Percentiles rank a stretch among this genome's conserved stretches.
These are phyloP conservation scores for Cucumis cinereus DNA, from an alignment of 306 rosid species.

Conservation along the genomic window DNA sequence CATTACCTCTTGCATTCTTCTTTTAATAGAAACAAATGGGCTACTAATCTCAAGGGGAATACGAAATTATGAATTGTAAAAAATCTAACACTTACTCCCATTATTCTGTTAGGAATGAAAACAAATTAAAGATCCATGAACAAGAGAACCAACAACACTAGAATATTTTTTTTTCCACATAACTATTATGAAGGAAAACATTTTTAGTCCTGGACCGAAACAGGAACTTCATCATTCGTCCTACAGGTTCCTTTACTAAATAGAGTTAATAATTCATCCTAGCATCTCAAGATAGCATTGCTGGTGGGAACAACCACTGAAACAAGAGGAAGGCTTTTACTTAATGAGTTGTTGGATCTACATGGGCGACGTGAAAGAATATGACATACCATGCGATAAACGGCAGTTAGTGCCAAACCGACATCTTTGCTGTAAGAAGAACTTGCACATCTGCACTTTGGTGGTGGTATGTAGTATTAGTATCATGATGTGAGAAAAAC, in stretches of 20 bases:
- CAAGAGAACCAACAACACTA: background rate
- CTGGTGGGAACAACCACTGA: slow-evolving; percentile 3
- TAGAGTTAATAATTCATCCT: background rate
- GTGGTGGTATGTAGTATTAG: slow-evolving; percentile 42
- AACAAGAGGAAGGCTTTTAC: slow-evolving; percentile 3
- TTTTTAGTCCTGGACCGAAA: background rate
- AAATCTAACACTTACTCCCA: background rate
- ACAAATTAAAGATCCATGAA: background rate
- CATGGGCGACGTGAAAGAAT: slow-evolving; percentile 18
- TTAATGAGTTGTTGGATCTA: slow-evolving; percentile 4
- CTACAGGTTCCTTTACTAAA: background rate
- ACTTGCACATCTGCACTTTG: slow-evolving; percentile 98
- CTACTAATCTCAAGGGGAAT: background rate
- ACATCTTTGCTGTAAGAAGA: slow-evolving; percentile 86
- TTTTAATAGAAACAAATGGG: background rate
- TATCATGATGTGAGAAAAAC: slow-evolving; percentile 25
- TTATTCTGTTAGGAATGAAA: background rate
- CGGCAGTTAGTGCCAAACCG: slow-evolving; percentile 89
- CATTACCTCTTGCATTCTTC: background rate
- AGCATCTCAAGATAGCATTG: slow-evolving; percentile 12
- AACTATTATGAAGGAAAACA: background rate
- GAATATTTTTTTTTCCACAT: background rate
- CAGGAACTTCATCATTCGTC: background rate
- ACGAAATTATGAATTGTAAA: background rate
- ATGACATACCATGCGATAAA: slow-evolving; percentile 85